Evolutionary conservation across 202 grass and related monocot species (phyloP).

Genomic region (Panicum hallii): DNA sequence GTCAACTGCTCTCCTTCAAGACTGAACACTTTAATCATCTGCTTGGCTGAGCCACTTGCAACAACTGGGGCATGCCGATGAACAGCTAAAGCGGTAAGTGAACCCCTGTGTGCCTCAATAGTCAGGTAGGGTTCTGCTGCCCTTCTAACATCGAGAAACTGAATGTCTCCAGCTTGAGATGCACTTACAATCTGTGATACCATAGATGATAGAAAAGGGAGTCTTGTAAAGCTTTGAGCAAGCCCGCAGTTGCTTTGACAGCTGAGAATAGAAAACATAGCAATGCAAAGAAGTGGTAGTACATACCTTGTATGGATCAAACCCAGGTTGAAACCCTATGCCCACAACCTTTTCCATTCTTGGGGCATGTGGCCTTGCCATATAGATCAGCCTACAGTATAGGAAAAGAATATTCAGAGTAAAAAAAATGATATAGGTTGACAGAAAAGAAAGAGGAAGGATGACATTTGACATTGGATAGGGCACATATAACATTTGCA

Average conservation of each 20-base stretch:
- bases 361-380: constrained; percentile 77
- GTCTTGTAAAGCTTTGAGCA: constrained; percentile 47
- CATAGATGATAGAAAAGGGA: constrained; percentile 27
- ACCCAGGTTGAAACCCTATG: constrained; percentile 91
- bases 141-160: constrained; percentile 87
- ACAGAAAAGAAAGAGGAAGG: neutral
- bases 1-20: constrained; percentile 78
- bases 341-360: constrained; percentile 88
- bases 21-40: constrained; percentile 94
- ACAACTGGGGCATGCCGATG: constrained; percentile 92
- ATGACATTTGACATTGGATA: neutral
- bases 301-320: constrained; percentile 89
- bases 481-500: constrained; percentile 8
- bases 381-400: constrained; percentile 70
- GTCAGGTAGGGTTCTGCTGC: constrained; percentile 72
- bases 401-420: constrained; percentile 7
- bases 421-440: constrained; percentile 23
- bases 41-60: constrained; percentile 94
- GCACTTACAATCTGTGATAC: constrained; percentile 82
- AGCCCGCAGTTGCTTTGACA: neutral
- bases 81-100: constrained; percentile 81
- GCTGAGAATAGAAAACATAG: constrained; percentile 11
- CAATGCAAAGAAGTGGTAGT: constrained; percentile 6
- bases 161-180: constrained; percentile 89
- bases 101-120: constrained; percentile 91